Evolutionary conservation across 192 early-diverging fungal species (phyloP), one percentile per base, ranked within the genome.

Genomic region (Backusella macrospora): DNA sequence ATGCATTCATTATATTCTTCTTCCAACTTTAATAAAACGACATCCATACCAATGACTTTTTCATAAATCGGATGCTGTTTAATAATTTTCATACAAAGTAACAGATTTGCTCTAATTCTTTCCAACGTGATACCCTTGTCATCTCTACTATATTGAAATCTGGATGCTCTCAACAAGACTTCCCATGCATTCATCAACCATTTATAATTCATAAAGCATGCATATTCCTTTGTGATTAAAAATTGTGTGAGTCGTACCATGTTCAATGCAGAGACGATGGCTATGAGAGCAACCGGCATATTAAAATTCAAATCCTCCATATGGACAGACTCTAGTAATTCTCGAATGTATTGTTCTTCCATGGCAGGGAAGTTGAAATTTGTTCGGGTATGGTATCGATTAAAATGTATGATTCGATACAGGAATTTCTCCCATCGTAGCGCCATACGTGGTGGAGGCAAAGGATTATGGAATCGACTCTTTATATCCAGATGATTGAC

Each of bases 121-220:
- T 69, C 44, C 13, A 45, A 23, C 21, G 45, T 48, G 8, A 48
- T 21, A 10, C 5, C 44, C 5, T 23, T 14, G 10, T 64, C 62
- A 6, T 14, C 44, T 23, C 44, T 5, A 26, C 37, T 18, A 46
- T 69, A 69, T 21, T 47, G 23, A 23, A 69, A 48, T 21, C 67
- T 12, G 4, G 67, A 40, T 5, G 67, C 42, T 15, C 42, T 10
- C 5, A 69, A 5, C 5, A 69, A n/a, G 8, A 69, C n/a, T 7
- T 69, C 45, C 42, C 45, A 69, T 14, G 44, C 21, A 16, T 69
- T 69, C 67, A 69, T 69, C 26, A 48, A 16, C 67, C 42, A 69
- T n/a, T 26, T 47, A 5, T 45, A 37, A 69, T 69, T 45, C 4
- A 69, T 10, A 14, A 69, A 69, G 15, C 67, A 69, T 2, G 29